These are phyloP conservation scores for Kandelia obovata DNA, from an alignment of 345 rosid genomes.

Conservation along the genomic window DNA sequence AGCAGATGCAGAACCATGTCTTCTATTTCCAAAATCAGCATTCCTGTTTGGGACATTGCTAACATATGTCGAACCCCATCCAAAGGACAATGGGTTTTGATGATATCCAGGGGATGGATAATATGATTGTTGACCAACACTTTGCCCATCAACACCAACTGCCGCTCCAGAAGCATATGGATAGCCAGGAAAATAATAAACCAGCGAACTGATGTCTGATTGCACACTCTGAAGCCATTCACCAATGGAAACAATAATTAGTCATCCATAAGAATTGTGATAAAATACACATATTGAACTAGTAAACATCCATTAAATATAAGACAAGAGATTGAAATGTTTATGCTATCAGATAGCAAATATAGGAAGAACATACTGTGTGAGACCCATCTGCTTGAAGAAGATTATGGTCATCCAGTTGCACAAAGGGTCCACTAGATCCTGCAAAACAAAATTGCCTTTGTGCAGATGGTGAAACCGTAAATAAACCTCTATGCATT, in stretches of 20 bases:
- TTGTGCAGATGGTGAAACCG: neutral
- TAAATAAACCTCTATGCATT: neutral
- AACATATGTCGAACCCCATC: slow-evolving; percentile 45
- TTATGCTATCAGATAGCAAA: neutral
- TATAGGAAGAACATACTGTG: slow-evolving; percentile 35
- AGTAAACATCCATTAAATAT: neutral
- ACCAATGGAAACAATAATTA: slow-evolving; percentile 3
- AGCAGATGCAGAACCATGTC: slow-evolving; percentile 27
- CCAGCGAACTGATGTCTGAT: slow-evolving; percentile 45
- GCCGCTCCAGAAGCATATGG: slow-evolving; percentile 37
- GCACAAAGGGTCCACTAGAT: slow-evolving; percentile 37
- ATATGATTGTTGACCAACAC: slow-evolving; percentile 41
- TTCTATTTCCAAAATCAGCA: slow-evolving; percentile 31
- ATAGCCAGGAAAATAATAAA: slow-evolving; percentile 48
- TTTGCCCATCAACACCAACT: slow-evolving; percentile 42
- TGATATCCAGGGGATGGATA: slow-evolving; percentile 38
- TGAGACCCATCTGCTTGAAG: slow-evolving; percentile 29
- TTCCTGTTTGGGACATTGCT: slow-evolving; percentile 40
- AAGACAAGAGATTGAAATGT: neutral
- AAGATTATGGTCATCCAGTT: slow-evolving; percentile 38
- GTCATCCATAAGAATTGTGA: neutral
- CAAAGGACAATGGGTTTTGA: slow-evolving; percentile 42
- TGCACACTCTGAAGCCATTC: slow-evolving; percentile 38
- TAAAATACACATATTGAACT: neutral
- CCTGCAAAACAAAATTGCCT: slow-evolving; percentile 36